These are phyloP conservation scores for Aspergillus amoenus DNA, from an alignment of 2,329 filamentous ascomycete species.

Conservation along the genomic window DNA sequence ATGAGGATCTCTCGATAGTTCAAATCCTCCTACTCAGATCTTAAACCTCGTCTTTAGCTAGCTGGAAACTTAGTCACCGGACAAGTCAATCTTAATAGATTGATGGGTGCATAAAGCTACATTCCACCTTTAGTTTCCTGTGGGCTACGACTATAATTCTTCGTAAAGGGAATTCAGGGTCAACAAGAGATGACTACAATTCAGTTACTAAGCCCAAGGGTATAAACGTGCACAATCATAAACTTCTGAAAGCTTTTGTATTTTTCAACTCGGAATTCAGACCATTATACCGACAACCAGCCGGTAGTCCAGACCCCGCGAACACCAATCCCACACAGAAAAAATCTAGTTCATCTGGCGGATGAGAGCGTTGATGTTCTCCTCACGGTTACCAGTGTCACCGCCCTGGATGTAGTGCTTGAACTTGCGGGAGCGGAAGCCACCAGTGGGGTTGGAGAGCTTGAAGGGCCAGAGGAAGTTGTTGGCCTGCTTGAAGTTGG, in stretches of 20 bases:
- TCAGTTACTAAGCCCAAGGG: slow-evolving; percentile 2
- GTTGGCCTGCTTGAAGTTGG: slow-evolving; percentile 99
- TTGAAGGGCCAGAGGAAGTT: slow-evolving; percentile 99
- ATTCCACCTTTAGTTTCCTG: too few relatives aligned
- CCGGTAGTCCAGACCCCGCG: slow-evolving; percentile 31
- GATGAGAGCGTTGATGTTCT: slow-evolving; percentile 94
- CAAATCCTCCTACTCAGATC: too few relatives aligned
- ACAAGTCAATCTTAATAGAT: neutral
- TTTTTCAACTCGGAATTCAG: slow-evolving; percentile 24
- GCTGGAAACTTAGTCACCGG: too few relatives aligned
- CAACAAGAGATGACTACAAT: slow-evolving; percentile 1
- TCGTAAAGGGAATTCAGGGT: too few relatives aligned
- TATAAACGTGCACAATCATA: slow-evolving; percentile 18
- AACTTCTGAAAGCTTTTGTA: slow-evolving; percentile 36
- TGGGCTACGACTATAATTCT: too few relatives aligned
- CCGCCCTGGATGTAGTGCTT: slow-evolving; percentile 98
- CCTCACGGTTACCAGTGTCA: slow-evolving; percentile 98
- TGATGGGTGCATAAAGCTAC: neutral
- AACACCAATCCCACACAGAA: slow-evolving; percentile 17
- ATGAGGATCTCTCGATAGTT: too few relatives aligned
- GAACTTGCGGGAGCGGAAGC: slow-evolving; percentile 96
- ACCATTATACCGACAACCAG: slow-evolving; percentile 19
- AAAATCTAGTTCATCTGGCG: slow-evolving; percentile 90
- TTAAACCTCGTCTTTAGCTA: too few relatives aligned
- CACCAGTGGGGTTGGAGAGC: slow-evolving; percentile 96